phyloP scores from a whole-genome alignment of 495 filamentous ascomycete species.

The Xylaria curta region DNA sequence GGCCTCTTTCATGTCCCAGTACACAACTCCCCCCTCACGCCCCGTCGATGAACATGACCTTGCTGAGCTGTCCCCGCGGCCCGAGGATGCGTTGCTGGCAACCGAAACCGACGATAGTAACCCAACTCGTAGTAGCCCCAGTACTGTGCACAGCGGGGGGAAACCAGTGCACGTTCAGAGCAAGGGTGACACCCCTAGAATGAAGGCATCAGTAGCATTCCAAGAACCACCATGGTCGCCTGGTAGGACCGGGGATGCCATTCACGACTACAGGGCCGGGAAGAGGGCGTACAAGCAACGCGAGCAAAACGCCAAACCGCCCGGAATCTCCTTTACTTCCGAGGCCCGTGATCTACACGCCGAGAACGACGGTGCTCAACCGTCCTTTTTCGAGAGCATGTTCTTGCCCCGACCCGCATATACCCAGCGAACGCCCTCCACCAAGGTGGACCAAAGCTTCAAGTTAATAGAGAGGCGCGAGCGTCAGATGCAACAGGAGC shows the following conservation, averaged over 20 bases:
- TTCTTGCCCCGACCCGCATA: constrained; percentile 33
- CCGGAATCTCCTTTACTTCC: constrained; percentile 31
- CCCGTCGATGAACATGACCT: constrained; percentile 47
- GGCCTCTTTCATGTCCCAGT: constrained; percentile 35
- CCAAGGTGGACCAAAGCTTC: constrained; percentile 37
- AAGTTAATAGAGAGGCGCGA: constrained; percentile 58
- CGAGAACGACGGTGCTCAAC: constrained; percentile 14
- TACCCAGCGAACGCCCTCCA: constrained; percentile 24
- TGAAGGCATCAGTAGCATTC: constrained; percentile 26
- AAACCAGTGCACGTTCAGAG: neutral
- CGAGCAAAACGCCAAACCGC: constrained; percentile 18
- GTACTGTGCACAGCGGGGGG: neutral
- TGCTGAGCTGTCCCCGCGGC: constrained; percentile 48
- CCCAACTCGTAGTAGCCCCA: neutral
- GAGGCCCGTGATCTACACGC: constrained; percentile 25
- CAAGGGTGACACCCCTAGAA: neutral
- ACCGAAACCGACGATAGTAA: constrained; percentile 11
- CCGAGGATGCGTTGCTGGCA: constrained; percentile 44
- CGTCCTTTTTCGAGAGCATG: constrained; percentile 39
- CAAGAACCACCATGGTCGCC: constrained; percentile 22
- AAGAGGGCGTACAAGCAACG: constrained; percentile 14
- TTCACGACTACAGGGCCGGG: constrained; percentile 9
- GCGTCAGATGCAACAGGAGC: constrained; percentile 70
- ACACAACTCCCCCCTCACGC: constrained; percentile 31
- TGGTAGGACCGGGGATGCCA: neutral